Conservation (phyloP, 2,329 filamentous ascomycete species). For the Pseudopyricularia cyperi region DNA sequence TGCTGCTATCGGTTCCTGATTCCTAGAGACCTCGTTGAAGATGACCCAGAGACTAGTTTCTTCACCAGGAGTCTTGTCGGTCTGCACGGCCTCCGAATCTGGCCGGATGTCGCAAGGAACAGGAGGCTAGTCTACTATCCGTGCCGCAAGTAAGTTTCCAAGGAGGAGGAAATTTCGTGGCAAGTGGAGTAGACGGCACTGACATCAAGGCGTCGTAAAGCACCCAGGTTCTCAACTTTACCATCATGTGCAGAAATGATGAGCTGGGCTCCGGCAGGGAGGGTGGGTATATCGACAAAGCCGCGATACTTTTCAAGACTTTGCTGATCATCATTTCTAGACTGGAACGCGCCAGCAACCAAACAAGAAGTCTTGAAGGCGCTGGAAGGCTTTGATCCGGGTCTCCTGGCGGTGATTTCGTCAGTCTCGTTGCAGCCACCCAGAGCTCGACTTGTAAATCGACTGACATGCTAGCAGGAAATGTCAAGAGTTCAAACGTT, state of each 20-base stretch:
- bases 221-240: not conserved
- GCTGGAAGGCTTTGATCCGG: not conserved
- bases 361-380: not conserved
- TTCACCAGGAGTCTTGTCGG: not conserved
- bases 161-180: not conserved
- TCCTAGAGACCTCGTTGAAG: not conserved
- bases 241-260: not conserved
- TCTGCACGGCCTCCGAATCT: not conserved
- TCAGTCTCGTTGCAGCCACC: not conserved
- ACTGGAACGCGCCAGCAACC: not conserved
- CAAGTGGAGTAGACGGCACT: not conserved
- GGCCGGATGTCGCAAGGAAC: not conserved
- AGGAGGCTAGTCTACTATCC: not conserved
- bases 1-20: conserved; percentile 1
- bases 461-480: not conserved
- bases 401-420: not conserved
- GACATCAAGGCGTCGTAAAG: not conserved
- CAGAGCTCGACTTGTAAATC: not conserved
- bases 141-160: not conserved
- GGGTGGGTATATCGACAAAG: not conserved
- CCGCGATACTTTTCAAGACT: not conserved
- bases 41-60: not conserved
- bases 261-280: not conserved
- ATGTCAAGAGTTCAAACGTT: not conserved
- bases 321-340: not conserved